These are phyloP conservation scores for Fusarium fracticaudum DNA, from an alignment of 2,329 filamentous ascomycete species.

Conservation along the genomic window DNA sequence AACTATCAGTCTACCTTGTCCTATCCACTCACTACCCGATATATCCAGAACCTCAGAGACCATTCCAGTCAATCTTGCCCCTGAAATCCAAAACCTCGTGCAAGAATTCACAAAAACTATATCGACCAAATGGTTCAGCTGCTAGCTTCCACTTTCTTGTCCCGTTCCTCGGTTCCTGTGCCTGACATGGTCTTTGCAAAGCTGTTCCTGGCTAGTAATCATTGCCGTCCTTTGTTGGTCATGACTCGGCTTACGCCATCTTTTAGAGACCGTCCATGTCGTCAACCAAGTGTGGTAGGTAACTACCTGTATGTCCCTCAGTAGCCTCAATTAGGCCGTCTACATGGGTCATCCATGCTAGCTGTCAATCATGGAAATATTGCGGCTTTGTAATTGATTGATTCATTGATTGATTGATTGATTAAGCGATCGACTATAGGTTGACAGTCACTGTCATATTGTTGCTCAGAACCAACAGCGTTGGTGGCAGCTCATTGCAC, in stretches of 20 bases:
- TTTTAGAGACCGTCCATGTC: slow-evolving; percentile 10
- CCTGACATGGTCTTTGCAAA: slow-evolving; percentile 13
- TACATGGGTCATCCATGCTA: slow-evolving; percentile 11
- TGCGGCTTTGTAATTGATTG: slow-evolving; percentile 20
- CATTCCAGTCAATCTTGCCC: slow-evolving; percentile 29
- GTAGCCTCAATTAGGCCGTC: slow-evolving; percentile 1
- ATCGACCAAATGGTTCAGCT: slow-evolving; percentile 2
- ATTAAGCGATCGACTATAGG: slow-evolving; percentile 54
- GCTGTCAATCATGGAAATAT: slow-evolving; percentile 31
- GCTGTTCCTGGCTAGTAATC: slow-evolving; percentile 34
- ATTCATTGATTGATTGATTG: slow-evolving; percentile 1
- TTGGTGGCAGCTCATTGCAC: slow-evolving; percentile 79
- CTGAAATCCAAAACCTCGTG: slow-evolving; percentile 25
- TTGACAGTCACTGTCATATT: slow-evolving; percentile 89
- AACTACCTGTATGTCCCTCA: not conserved
- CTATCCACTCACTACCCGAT: not conserved
- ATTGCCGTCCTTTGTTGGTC: slow-evolving; percentile 27
- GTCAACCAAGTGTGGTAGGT: not conserved
- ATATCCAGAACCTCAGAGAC: slow-evolving; percentile 19
- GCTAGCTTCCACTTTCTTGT: not conserved
- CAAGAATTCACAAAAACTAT: slow-evolving; percentile 33
- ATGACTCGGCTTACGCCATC: slow-evolving; percentile 29
- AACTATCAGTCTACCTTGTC: not conserved
- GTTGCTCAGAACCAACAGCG: slow-evolving; percentile 84
- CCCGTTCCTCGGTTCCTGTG: slow-evolving; percentile 16